Base-by-base conservation (phyloP, 2,329 filamentous ascomycete genomes). In the Diplodia seriata region DNA sequence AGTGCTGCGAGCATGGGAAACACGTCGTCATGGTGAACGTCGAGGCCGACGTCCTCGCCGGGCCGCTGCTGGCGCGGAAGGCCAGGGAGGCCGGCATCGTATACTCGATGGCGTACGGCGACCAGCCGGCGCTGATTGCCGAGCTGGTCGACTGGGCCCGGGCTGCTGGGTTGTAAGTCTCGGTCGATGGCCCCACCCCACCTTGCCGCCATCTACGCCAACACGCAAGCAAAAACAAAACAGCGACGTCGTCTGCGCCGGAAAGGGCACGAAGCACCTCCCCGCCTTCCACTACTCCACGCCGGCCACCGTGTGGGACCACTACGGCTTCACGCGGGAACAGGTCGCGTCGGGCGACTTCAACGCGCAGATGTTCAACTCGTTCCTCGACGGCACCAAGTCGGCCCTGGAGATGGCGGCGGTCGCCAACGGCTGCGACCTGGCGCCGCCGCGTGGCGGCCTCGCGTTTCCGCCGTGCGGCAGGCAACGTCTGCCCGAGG, bases 21-120 rank as follows among this genome's bases (percentile, higher is more conserved):
- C 81, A 83, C 72, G 82, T 83, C 59, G 81, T 83, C 31, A 82
- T 83, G 81, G 79, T 83, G 71, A 83, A 82, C 66, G 81, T 82
- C 33, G 81, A 83, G 72, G 81, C 80, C 31, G 80, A 84, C 70
- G 79, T 82, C 0, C 75, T 83, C 5, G 80, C 79, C 14, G 80
- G 80, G 2, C 81, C 80, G 8, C 71, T 82, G 1, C 72, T 83
- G 2, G 78, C 77, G 2, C 75, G 79, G 2, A 80, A 79, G 69
- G 81, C 81, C 1, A 74, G 77, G 61, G 81, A 82, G 71, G 80
- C 80, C 2, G 81, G 80, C 56, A 83, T 82, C 51, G 81, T 83
- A 53, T 82, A 83, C 74, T 81, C 77, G 8, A 83, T 83, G 80
- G 81, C 80, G 0, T 83, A 83, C 69, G 81, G 81, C 12, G 81